phyloP scores from a whole-genome alignment of 1,284 basidiomycete genomes.

The Heliocybe sulcata region DNA sequence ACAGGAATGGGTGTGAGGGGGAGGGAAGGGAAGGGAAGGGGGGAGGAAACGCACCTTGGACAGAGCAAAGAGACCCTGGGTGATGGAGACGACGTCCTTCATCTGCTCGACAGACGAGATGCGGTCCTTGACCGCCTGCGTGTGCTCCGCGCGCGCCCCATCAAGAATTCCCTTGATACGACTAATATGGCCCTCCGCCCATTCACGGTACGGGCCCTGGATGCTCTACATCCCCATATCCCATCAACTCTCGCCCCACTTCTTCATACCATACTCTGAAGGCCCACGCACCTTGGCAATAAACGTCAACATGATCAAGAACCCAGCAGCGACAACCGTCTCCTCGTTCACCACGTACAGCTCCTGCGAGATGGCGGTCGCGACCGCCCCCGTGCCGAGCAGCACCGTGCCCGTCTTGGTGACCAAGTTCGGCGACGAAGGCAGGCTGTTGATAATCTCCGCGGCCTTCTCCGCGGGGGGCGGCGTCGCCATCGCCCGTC shows the following conservation, averaged over 20 bases:
- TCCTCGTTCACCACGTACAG: slow-evolving; percentile 98
- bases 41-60: slow-evolving; percentile 63
- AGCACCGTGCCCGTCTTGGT: slow-evolving; percentile 93
- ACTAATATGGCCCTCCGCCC: slow-evolving; percentile 86
- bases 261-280: background rate
- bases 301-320: slow-evolving; percentile 82
- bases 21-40: background rate
- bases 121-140: slow-evolving; percentile 87
- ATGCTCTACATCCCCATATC: slow-evolving; percentile 15
- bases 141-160: slow-evolving; percentile 83
- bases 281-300: slow-evolving; percentile 66
- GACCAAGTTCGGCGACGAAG: slow-evolving; percentile 83
- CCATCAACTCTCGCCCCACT: background rate
- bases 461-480: slow-evolving; percentile 84
- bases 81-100: slow-evolving; percentile 88
- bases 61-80: slow-evolving; percentile 84
- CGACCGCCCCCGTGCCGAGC: slow-evolving; percentile 85
- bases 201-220: slow-evolving; percentile 85
- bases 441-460: slow-evolving; percentile 88
- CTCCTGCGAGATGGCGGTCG: slow-evolving; percentile 95
- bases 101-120: slow-evolving; percentile 87
- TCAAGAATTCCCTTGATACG: slow-evolving; percentile 83
- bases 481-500: slow-evolving; percentile 59
- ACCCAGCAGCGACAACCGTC: slow-evolving; percentile 78
- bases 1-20: background rate